Conservation (phyloP, 2,329 filamentous ascomycete species). For the Zalaria sp. region DNA sequence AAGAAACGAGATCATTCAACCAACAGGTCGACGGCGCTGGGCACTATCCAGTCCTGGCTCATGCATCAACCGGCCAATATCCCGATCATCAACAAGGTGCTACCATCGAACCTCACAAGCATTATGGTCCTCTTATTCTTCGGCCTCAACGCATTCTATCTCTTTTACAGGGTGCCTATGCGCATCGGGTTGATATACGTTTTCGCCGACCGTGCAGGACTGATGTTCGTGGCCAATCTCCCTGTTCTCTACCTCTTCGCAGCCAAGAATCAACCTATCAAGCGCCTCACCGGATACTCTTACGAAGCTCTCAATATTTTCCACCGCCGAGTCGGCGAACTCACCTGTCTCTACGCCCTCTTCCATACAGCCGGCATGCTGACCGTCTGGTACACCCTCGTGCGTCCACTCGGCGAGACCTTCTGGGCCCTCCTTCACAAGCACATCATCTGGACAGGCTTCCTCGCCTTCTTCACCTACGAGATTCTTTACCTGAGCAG, state of each 20-base stretch:
- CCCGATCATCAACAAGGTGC: conserved; percentile 40
- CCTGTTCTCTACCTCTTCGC: conserved; percentile 47
- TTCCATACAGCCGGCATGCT: conserved; percentile 44
- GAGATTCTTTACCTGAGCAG: conserved; percentile 49
- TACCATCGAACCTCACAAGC: conserved; percentile 44
- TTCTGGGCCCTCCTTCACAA: conserved; percentile 37
- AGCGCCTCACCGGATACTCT: conserved; percentile 45
- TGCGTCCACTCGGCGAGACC: conserved; percentile 32
- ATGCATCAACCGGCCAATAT: conserved; percentile 45
- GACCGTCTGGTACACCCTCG: conserved; percentile 37
- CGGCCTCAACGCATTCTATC: conserved; percentile 43
- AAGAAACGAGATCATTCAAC: conserved; percentile 1
- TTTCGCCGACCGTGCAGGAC: conserved; percentile 43
- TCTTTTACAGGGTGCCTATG: conserved; percentile 38
- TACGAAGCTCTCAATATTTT: conserved; percentile 55
- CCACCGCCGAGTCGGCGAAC: conserved; percentile 48
- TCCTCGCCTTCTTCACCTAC: conserved; percentile 43
- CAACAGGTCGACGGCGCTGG: not conserved
- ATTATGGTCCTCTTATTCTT: conserved; percentile 38
- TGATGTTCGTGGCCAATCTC: conserved; percentile 37
- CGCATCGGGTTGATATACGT: conserved; percentile 38
- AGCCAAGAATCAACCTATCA: conserved; percentile 53
- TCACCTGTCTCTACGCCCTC: conserved; percentile 45
- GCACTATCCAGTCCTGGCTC: conserved; percentile 16
- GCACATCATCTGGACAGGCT: conserved; percentile 38